Evolutionary conservation across 768 basidiomycete genomes (phyloP), one percentile per base, ranked within the genome.

Genomic region (Leccinum subgranulosum): DNA sequence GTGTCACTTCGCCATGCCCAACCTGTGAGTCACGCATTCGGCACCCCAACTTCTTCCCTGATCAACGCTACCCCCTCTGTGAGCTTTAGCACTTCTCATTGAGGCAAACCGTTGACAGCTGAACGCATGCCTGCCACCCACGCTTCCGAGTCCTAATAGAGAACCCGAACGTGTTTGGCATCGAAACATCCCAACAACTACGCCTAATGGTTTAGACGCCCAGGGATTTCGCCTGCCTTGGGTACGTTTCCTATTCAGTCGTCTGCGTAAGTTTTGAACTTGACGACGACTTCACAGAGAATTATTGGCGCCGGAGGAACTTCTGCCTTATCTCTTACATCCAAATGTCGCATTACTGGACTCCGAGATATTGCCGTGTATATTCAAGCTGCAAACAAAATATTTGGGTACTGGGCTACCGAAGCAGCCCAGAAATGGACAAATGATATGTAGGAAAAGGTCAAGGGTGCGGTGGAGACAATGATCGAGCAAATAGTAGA

Each of bases 321-420:
- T 92, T 7, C 69, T 94, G 12, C 79, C 84, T 14, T 81, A 87
- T 66, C 79, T 97, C 50, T 74, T 92, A 49, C 81, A 86, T 64
- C 79, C 81, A 14, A 77, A 80, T 25, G 78, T 84, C 15, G 76
- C 79, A n/a, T 75, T 71, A 29, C 78, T 91, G 17, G 71, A 81
- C 4, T 74, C 88, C 0, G 85, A 88, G 23, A 88, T 12, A 79
- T 91, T 43, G 80, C 90, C 0, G 83, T 92, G 4, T 96, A 91
- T 65, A 77, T 98, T 41, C 91, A 93, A 68, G 84, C 92, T 21
- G 80, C 86, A 4, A 80, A 84, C 59, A 98, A 98, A 71, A 82
- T 96, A 15, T 95, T 96, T 68, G 94, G 92, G 14, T 77, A 77
- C 53, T 96, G 94, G 90, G 81, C 86, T 6, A 83, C 90, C 1